Conservation (phyloP, 495 filamentous ascomycete species). For the Talaromyces ruber region DNA sequence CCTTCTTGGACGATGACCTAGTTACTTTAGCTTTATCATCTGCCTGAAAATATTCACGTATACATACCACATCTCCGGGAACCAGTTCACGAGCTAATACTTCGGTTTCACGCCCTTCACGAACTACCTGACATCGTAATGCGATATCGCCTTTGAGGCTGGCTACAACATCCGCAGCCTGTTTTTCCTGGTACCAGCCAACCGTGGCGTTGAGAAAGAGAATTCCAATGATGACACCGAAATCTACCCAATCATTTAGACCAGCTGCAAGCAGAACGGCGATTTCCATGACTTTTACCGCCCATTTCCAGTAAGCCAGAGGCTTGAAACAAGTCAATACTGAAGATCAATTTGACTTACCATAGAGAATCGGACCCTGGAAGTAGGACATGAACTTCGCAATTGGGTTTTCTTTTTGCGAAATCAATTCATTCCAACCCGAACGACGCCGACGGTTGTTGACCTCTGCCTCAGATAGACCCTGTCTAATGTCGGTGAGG, state of each 20-base stretch:
- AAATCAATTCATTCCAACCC: slow-evolving; percentile 64
- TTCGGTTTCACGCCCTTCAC: slow-evolving; percentile 54
- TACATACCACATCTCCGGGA: slow-evolving; percentile 68
- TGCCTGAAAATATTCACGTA: slow-evolving; percentile 38
- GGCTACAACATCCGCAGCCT: slow-evolving; percentile 73
- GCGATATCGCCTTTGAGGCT: slow-evolving; percentile 75
- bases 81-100: slow-evolving; percentile 70
- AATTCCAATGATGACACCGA: slow-evolving; percentile 77
- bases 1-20: slow-evolving; percentile 61
- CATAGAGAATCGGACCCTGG: slow-evolving; percentile 72
- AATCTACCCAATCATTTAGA: slow-evolving; percentile 70
- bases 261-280: slow-evolving; percentile 68
- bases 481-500: slow-evolving; percentile 56
- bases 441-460: slow-evolving; percentile 48
- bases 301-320: not conserved
- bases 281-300: slow-evolving; percentile 62
- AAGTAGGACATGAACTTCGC: slow-evolving; percentile 68
- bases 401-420: slow-evolving; percentile 68
- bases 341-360: slow-evolving; percentile 32
- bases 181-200: slow-evolving; percentile 80
- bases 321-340: slow-evolving; percentile 11
- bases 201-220: slow-evolving; percentile 65
- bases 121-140: slow-evolving; percentile 60
- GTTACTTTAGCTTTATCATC: slow-evolving; percentile 5
- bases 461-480: slow-evolving; percentile 46